Base-by-base conservation (phyloP, 2,329 filamentous ascomycete species). In the Nannizziopsis barbatae region DNA sequence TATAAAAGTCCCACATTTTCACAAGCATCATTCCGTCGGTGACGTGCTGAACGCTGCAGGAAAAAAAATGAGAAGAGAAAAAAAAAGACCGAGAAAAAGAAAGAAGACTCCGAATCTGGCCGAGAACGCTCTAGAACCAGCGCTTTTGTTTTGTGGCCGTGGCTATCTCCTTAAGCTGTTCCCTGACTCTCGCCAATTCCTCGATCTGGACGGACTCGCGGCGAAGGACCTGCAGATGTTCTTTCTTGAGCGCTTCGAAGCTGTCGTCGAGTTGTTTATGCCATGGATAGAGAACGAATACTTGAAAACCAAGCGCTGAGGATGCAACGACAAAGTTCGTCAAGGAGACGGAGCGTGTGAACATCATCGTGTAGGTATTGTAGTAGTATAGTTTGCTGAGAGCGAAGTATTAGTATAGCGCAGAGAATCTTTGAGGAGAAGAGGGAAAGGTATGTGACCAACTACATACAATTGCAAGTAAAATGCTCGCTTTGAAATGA, bases 231-330 rank as follows among this genome's bases (percentile, higher is more conserved):
- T 55, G 58, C 3, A 69, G 51, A 49, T 83, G 77, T 55, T 82
- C 79, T 49, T 70, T 71, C 58, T 76, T 79, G 18, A 83, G 65
- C 9, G 71, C 65, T 48, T 76, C 69, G 57, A 84, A 83, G 51
- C 77, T 75, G 15, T 75, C 71, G 53, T 83, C 77, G 5, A 84
- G 67, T 58, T 81, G 70, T 57, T 81, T 74, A 63, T 84, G 80
- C 80, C 80, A 84, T 1, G 81, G 81, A 62, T 84, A 84, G 9
- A 84, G 69, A 35, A 84, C 81, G 56, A 78, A 80, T 43, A 83
- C 77, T 64, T 84, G 80, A 62, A 84, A 84, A 32, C 69, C 70
- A 31, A 84, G 70, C 0, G 81, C 81, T 3, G 79, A 81, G 27
- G 73, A 74, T 46, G 79, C 81, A 52, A 84, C 77, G 53, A 74